These are phyloP conservation scores for Blastocladiella emersonii DNA, from an alignment of 371 early-diverging fungal species.

Conservation along the genomic window DNA sequence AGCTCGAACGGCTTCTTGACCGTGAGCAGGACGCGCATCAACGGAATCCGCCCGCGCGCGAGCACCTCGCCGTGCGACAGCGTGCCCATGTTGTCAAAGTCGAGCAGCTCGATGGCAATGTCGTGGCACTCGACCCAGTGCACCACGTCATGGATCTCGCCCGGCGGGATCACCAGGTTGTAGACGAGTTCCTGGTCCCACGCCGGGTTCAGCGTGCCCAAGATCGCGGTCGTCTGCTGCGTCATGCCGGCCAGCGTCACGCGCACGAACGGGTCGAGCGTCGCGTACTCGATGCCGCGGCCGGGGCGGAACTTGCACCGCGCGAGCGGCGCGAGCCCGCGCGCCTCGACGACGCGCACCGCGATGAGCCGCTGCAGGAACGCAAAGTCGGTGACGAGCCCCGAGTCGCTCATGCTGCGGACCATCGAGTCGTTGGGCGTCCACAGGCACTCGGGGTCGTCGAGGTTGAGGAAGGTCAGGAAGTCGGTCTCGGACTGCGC, in stretches of 20 bases:
- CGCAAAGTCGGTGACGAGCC: constrained; percentile 11
- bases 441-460: constrained; percentile 19
- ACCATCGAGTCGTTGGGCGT: neutral
- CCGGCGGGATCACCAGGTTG: constrained; percentile 19
- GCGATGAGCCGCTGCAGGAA: constrained; percentile 14
- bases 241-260: constrained; percentile 15
- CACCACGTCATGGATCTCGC: constrained; percentile 21
- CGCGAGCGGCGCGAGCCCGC: constrained; percentile 1
- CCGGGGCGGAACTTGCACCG: neutral
- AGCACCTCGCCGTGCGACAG: constrained; percentile 17
- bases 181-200: constrained; percentile 25
- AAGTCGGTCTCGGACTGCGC: constrained; percentile 11
- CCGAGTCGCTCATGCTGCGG: neutral
- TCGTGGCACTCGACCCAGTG: constrained; percentile 21
- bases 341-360: constrained; percentile 14
- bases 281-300: neutral
- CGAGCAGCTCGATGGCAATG: constrained; percentile 16
- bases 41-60: constrained; percentile 15
- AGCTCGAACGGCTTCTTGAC: constrained; percentile 16
- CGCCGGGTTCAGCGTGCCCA: constrained; percentile 10
- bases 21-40: constrained; percentile 18
- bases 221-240: constrained; percentile 16
- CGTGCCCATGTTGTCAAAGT: constrained; percentile 13
- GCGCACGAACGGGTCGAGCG: constrained; percentile 18
- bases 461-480: constrained; percentile 12